Evolutionary conservation across 1,284 basidiomycete genomes (phyloP).

Genomic region (Cutaneotrichosporon arboriforme): DNA sequence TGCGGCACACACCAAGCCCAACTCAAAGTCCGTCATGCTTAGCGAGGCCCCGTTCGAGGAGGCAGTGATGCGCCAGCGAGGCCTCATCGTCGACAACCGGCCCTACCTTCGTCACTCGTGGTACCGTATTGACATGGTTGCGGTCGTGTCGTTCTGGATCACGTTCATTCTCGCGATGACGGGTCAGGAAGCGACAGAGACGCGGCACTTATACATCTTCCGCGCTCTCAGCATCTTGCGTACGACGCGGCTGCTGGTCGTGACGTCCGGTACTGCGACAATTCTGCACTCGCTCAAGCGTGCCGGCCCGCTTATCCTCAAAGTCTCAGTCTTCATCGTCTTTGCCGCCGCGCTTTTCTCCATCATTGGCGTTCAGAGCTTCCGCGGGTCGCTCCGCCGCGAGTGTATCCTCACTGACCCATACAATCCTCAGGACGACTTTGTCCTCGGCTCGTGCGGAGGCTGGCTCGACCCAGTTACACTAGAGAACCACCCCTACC

Average conservation of each 20-base stretch:
- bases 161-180: constrained; percentile 63
- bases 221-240: constrained; percentile 84
- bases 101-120: constrained; percentile 91
- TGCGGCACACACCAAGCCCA: background rate
- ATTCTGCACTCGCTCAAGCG: constrained; percentile 91
- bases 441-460: constrained; percentile 57
- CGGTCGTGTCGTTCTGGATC: constrained; percentile 58
- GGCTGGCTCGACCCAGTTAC: constrained; percentile 64
- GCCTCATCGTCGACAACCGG: constrained; percentile 39
- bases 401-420: constrained; percentile 50
- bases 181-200: constrained; percentile 60
- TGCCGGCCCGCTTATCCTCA: constrained; percentile 78
- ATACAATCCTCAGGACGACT: constrained; percentile 30
- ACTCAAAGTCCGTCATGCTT: constrained; percentile 10
- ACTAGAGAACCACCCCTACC: constrained; percentile 39
- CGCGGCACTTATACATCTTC: constrained; percentile 76
- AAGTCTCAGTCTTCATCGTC: constrained; percentile 82
- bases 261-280: constrained; percentile 89
- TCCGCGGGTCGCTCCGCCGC: constrained; percentile 73
- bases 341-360: constrained; percentile 88
- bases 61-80: constrained; percentile 49
- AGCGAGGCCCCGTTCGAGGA: constrained; percentile 51
- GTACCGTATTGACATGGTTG: constrained; percentile 85
- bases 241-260: constrained; percentile 72
- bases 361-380: constrained; percentile 84